phyloP scores from a whole-genome alignment of 2,329 filamentous ascomycete genomes.

The Aaosphaeria pasadenensis region DNA sequence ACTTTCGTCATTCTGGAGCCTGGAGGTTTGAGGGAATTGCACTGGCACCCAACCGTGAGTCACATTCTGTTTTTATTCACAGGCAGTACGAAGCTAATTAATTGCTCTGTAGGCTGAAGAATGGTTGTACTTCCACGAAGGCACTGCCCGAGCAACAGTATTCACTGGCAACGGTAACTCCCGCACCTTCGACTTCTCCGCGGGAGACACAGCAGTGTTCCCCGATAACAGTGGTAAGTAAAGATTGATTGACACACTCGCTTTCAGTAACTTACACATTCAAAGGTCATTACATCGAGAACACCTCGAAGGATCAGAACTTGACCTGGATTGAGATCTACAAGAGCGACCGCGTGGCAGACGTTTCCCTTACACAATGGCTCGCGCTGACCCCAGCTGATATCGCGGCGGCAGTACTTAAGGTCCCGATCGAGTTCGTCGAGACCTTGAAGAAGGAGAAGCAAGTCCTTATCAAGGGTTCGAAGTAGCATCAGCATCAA shows the following conservation, averaged over 20 bases:
- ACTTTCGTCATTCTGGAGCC: conserved; percentile 64
- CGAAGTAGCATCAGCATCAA: no score
- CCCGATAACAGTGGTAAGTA: conserved; percentile 58
- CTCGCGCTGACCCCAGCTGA: conserved; percentile 64
- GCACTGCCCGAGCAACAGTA: conserved; percentile 59
- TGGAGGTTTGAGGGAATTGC: conserved; percentile 61
- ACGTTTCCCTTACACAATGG: conserved; percentile 68
- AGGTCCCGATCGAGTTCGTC: conserved; percentile 57
- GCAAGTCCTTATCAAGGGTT: conserved; percentile 49
- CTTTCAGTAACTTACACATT: neutral
- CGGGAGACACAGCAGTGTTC: conserved; percentile 67
- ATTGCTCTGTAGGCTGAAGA: conserved; percentile 55
- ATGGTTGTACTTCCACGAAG: conserved; percentile 69
- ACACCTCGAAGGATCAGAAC: conserved; percentile 61
- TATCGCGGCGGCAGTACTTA: conserved; percentile 59
- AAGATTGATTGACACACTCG: conserved; percentile 14
- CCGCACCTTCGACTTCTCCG: conserved; percentile 64
- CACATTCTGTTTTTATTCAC: no score
- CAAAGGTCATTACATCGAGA: conserved; percentile 65
- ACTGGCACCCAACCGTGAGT: conserved; percentile 67
- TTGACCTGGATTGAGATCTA: conserved; percentile 69
- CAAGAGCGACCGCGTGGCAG: conserved; percentile 64
- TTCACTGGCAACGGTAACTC: conserved; percentile 61
- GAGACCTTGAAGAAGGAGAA: conserved; percentile 62
- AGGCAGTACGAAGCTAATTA: neutral